phyloP scores from a whole-genome alignment of 2,329 filamentous ascomycete genomes.

The Claviceps paspali region DNA sequence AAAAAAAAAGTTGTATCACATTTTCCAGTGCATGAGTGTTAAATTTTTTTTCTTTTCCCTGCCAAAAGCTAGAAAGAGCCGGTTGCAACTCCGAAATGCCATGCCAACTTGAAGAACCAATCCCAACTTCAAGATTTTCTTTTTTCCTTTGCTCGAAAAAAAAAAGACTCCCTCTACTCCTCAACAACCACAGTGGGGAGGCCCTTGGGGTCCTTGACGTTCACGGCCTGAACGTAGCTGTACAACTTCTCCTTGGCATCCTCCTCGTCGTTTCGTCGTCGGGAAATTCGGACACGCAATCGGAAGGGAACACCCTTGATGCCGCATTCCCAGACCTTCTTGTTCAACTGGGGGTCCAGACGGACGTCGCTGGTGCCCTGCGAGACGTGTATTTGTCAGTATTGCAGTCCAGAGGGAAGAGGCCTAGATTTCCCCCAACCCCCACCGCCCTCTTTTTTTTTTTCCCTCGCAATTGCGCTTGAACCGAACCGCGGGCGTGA shows the following conservation, averaged over 20 bases:
- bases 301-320: constrained; percentile 98
- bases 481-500: too few species aligned
- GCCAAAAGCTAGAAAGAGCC: constrained; percentile 28
- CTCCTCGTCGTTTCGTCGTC: constrained; percentile 99
- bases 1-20: constrained; percentile 17
- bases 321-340: constrained; percentile 99
- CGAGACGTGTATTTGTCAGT: constrained; percentile 10
- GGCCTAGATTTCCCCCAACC: neutral
- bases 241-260: constrained; percentile 99
- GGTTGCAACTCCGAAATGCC: constrained; percentile 32
- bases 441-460: too few species aligned
- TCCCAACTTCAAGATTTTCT: constrained; percentile 20
- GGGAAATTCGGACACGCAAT: constrained; percentile 93
- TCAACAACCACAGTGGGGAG: constrained; percentile 81
- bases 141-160: constrained; percentile 7
- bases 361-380: constrained; percentile 96
- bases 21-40: constrained; percentile 9
- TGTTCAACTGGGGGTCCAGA: constrained; percentile 97
- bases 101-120: constrained; percentile 26
- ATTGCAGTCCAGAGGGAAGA: neutral
- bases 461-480: too few species aligned
- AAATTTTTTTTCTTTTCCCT: constrained; percentile 18
- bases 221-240: constrained; percentile 98
- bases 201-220: constrained; percentile 98
- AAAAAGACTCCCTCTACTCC: constrained; percentile 34